Evolutionary conservation across 129 eudicot species (phyloP), one percentile per base, ranked within the genome.

Genomic region (Ambrosia trifida): DNA sequence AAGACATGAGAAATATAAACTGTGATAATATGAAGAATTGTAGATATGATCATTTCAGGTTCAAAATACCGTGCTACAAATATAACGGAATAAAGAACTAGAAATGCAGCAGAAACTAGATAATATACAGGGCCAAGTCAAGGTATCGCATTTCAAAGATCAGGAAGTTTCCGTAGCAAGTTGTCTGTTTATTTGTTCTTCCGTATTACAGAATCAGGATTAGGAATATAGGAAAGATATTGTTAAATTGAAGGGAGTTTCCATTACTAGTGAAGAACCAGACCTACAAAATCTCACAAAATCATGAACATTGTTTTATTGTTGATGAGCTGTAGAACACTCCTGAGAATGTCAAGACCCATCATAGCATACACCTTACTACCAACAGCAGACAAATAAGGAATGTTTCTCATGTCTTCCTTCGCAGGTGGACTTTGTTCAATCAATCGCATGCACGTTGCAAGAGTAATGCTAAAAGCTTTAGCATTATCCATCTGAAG

Each of bases 331-430:
- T 33, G 32, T 35, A 69, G 50, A 69, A 52, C 47, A 51, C 30
- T 69, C 60, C 62, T 32, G 61, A 50, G 70, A 66, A 43, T 56
- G 44, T 68, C 60, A 31, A 47, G n/a, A 35, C 46, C 51, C 36
- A 33, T 51, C 54, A 66, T 44, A 11, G 64, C 64, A 59, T 59
- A 59, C 11, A 31, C 65, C 43, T 59, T 59, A 31, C 19, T 30
- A 59, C 43, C 20, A 13, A 28, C 16, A 53, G 60, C 31, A 57
- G 36, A 24, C 17, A 11, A 11, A 59, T 13, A 59, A 59, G 43
- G 18, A 16, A 16, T 62, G 6, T 62, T 62, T 62, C 45, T 62
- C 46, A 3, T 35, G n/a, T 35, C 14, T 62, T 33, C 68, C 68
- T 36, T 17, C 35, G 68, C 30, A 35, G 30, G 46, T 62, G 68